Conservation (phyloP, 2,329 filamentous ascomycete genomes). For the Onygenales sp. region DNA sequence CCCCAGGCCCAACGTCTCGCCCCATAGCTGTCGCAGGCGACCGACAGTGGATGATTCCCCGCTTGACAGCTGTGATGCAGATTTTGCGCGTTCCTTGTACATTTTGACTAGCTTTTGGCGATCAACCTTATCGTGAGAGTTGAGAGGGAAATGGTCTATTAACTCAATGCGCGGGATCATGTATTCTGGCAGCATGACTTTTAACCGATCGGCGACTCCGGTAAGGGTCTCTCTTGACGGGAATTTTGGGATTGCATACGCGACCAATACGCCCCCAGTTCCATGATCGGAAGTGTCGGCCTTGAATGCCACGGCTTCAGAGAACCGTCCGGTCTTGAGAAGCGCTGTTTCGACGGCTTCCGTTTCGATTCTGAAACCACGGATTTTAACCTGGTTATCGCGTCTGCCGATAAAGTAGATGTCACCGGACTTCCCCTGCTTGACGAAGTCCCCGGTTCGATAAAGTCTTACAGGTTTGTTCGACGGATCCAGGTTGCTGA, state of each 20-base stretch:
- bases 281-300: slow-evolving; percentile 8
- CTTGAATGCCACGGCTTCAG: slow-evolving; percentile 11
- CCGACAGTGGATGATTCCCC: slow-evolving; percentile 1
- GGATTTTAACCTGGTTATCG: slow-evolving; percentile 80
- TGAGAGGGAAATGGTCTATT: slow-evolving; percentile 57
- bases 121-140: slow-evolving; percentile 60
- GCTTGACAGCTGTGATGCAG: not conserved
- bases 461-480: slow-evolving; percentile 62
- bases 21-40: slow-evolving; percentile 4
- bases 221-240: slow-evolving; percentile 51
- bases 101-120: slow-evolving; percentile 9
- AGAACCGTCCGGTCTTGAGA: slow-evolving; percentile 11
- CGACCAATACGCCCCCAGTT: slow-evolving; percentile 12
- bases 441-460: slow-evolving; percentile 68
- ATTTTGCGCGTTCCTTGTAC: slow-evolving; percentile 5
- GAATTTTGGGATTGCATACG: slow-evolving; percentile 10
- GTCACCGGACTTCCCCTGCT: slow-evolving; percentile 51
- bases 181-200: slow-evolving; percentile 57
- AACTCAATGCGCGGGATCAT: slow-evolving; percentile 62
- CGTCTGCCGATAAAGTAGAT: slow-evolving; percentile 64
- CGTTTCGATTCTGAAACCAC: slow-evolving; percentile 82
- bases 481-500: slow-evolving; percentile 60
- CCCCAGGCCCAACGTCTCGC: slow-evolving; percentile 2
- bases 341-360: slow-evolving; percentile 69
- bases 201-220: slow-evolving; percentile 37